Conservation (phyloP, 2,329 filamentous ascomycete genomes). For the Fusarium drepaniforme region DNA sequence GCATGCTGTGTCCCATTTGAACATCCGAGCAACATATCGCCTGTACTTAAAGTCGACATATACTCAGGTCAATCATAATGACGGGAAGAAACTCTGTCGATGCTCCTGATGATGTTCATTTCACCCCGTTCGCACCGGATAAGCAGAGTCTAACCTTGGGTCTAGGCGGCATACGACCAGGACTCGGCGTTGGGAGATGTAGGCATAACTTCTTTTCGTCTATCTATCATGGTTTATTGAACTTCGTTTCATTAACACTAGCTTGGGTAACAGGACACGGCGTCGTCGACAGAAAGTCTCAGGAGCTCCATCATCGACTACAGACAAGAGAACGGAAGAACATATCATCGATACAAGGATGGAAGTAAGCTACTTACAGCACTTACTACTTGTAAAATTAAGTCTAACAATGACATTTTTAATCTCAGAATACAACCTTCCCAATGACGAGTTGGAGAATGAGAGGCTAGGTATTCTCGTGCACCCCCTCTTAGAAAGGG, state of each 20-base stretch:
- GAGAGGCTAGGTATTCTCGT: neutral
- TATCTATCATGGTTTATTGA: neutral
- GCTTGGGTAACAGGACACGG: neutral
- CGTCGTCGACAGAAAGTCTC: neutral
- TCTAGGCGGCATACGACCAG: neutral
- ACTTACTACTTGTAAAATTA: rapidly evolving
- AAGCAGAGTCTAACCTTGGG: neutral
- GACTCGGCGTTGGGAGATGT: neutral
- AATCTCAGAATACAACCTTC: neutral
- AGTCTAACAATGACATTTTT: neutral
- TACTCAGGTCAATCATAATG: neutral
- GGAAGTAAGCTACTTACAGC: neutral
- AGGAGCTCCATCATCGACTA: neutral
- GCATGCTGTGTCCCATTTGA: neutral
- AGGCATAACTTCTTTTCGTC: neutral
- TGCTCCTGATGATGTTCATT: neutral
- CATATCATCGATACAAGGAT: neutral
- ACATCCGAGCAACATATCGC: neutral
- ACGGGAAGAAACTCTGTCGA: neutral
- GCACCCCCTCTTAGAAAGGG: neutral
- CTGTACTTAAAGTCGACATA: neutral
- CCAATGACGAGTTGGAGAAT: neutral
- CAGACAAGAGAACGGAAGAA: neutral
- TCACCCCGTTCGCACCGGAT: neutral
- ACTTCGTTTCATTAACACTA: neutral